A percentile compares a stretch with the other conserved stretches of the same genome.
Evolutionary conservation across 2,329 filamentous ascomycete genomes (phyloP).

Genomic region (Ilyonectria destructans): DNA sequence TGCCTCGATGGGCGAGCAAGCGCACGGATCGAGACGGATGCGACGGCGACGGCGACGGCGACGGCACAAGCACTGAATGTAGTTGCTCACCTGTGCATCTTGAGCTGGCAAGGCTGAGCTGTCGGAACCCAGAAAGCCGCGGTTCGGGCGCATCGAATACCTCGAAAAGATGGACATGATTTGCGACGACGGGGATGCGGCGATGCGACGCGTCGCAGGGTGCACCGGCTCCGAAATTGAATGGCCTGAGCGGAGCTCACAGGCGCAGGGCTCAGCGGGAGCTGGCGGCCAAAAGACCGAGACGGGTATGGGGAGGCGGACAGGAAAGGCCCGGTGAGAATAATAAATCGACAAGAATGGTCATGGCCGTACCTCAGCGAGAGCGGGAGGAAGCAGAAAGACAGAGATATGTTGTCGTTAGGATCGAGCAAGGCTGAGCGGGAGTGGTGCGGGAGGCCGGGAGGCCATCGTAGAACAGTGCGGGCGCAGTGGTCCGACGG

Average conservation of each 20-base stretch:
- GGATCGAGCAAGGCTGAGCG: slow-evolving; percentile 39
- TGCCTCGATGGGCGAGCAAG: slow-evolving; percentile 19
- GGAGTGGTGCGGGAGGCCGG: slow-evolving; percentile 30
- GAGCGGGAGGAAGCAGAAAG: slow-evolving; percentile 18
- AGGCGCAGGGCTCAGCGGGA: slow-evolving; percentile 25
- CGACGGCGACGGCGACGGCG: background rate
- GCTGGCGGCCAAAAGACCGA: slow-evolving; percentile 22
- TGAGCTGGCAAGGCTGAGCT: slow-evolving; percentile 67
- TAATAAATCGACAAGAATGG: slow-evolving; percentile 23
- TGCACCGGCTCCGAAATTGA: slow-evolving; percentile 18
- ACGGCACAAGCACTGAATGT: slow-evolving; percentile 14
- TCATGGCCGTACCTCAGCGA: slow-evolving; percentile 41
- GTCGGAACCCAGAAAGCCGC: slow-evolving; percentile 67
- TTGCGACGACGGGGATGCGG: slow-evolving; percentile 39
- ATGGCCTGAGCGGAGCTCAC: slow-evolving; percentile 39
- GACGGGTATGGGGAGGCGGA: slow-evolving; percentile 32
- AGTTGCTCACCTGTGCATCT: slow-evolving; percentile 62
- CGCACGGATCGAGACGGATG: slow-evolving; percentile 9
- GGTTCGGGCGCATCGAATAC: slow-evolving; percentile 58
- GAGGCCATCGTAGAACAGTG: slow-evolving; percentile 48
- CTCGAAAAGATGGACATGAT: slow-evolving; percentile 52
- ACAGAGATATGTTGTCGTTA: slow-evolving; percentile 35
- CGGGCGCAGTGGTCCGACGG: slow-evolving; percentile 40
- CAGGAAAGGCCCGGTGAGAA: slow-evolving; percentile 34
- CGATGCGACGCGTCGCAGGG: slow-evolving; percentile 41